Conservation (phyloP, 2,329 filamentous ascomycete species). For the Aspergillus nomiae region DNA sequence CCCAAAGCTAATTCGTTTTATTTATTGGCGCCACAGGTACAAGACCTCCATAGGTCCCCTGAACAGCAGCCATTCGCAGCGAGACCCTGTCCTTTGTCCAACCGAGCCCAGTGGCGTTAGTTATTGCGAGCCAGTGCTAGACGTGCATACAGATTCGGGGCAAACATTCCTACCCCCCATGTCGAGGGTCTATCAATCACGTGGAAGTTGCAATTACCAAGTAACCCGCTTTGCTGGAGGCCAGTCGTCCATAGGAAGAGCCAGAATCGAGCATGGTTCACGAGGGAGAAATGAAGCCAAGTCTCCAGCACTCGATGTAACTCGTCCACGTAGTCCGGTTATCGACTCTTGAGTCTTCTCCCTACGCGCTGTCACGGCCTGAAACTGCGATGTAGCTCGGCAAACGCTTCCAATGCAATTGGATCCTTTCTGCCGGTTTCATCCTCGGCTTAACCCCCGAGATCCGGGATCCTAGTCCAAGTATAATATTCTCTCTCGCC, state of each 20-base stretch:
- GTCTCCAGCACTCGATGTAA: neutral
- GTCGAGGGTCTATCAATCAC: neutral
- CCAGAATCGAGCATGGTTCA: neutral
- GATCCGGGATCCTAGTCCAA: neutral
- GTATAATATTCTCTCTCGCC: neutral
- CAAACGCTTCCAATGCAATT: neutral
- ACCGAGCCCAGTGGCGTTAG: conserved; percentile 1
- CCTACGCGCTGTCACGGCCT: no score
- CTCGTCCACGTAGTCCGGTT: no score
- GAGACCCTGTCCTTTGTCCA: neutral
- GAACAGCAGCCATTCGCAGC: neutral
- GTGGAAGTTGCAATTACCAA: neutral
- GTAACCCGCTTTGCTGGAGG: neutral
- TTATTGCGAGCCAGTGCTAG: neutral
- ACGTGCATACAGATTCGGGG: neutral
- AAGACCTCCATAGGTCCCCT: neutral
- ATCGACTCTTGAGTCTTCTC: no score
- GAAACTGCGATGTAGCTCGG: neutral
- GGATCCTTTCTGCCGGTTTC: neutral
- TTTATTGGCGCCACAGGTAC: neutral
- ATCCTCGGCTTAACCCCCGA: neutral
- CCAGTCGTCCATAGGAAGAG: neutral
- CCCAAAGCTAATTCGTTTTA: neutral
- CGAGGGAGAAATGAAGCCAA: neutral
- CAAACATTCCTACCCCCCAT: neutral